Evolutionary conservation across 2,329 filamentous ascomycete genomes (phyloP), one percentile per base, ranked within the genome.

Genomic region (Teratosphaeriaceae sp.): DNA sequence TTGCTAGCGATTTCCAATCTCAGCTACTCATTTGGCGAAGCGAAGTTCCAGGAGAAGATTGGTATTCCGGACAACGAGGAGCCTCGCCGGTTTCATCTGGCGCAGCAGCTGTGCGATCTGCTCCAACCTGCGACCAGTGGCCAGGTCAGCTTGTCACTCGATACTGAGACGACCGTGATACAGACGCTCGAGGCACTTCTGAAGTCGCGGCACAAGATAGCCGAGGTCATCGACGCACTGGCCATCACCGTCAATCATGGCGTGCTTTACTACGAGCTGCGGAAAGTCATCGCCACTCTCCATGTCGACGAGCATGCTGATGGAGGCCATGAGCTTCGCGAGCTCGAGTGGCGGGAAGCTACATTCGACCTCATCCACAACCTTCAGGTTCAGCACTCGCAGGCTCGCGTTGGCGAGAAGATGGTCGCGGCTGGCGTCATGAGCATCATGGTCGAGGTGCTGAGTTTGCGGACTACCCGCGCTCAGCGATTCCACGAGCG

Each of bases 211-310:
- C 70, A 75, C 44, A 89, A 88, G 58, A 78, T 83, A 22, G 71
- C 80, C 24, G 92, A 98, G 61, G 84, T 98, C 19, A 82, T 88
- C 50, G 82, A 87, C 31, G 88, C 92, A n/a, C 71, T 99, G 31
- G 94, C 88, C 57, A 87, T 94, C 42, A 95, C 90, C 54, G 90
- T 97, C 27, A 97, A 94, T 56, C 94, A 98, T 56, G 94, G 92
- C 12, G 84, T 97, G 22, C 74, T 99, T 34, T 84, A 97, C 53
- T 97, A 96, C 58, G 78, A 96, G 52, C 84, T 95, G 38, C 80
- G 90, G 43, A 96, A 94, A 65, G 86, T 88, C 8, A 85, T 97
- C 44, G 82, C 84, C 15, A 85, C 88, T 50, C 83, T 98, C 68
- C 80, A 75, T 44, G 70, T 70, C 15, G 74, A 80, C 46, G 69